Evolutionary conservation across 2,329 filamentous ascomycete genomes (phyloP), one percentile per base, ranked within the genome.

Genomic region (Hymenoscyphus linearis): DNA sequence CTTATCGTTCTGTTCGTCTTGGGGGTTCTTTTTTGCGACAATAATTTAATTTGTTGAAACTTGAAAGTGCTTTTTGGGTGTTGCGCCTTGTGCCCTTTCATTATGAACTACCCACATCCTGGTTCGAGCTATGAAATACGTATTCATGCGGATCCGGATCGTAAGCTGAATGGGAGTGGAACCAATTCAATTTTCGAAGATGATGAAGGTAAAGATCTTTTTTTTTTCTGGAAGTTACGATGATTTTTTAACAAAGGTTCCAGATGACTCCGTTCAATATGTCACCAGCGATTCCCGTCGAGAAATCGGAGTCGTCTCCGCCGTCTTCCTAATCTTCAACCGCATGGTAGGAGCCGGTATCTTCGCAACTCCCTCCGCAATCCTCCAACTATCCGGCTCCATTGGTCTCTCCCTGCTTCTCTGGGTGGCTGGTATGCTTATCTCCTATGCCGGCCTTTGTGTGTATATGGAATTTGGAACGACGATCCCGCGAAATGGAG

Each of bases 401-500:
- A 80, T 86, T n/a, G 85, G 85, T 3, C 76, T 87, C 0, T 77
- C 84, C 0, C 77, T 88, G 25, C 79, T 87, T 65, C 80, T 88
- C 65, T 88, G 85, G 85, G 76, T 87, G 1, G 77, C 76, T 1
- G 85, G 85, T 27, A 83, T 83, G 74, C 67, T 86, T 57, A 86
- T 88, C 65, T 83, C 85, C 4, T 78, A 76, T 13, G 82, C 83
- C 12, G 86, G 85, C 60, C 83, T 85, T 58, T 80, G 82, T n/a
- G 83, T 87, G 22, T 87, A 86, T 65, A 76, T 88, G 60, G 86
- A 89, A 70, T 86, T 85, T 61, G 86, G 86, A 26, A 87, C 84
- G 0, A 84, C 81, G 0, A 80, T 88, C 52, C 85, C 85, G 52
- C 79, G 80, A 56, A 87, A 86, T 70, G 85, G 85, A 47, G 85